phyloP scores from a whole-genome alignment of 148 eudicot species.

The Rhododendron mucronatum region DNA sequence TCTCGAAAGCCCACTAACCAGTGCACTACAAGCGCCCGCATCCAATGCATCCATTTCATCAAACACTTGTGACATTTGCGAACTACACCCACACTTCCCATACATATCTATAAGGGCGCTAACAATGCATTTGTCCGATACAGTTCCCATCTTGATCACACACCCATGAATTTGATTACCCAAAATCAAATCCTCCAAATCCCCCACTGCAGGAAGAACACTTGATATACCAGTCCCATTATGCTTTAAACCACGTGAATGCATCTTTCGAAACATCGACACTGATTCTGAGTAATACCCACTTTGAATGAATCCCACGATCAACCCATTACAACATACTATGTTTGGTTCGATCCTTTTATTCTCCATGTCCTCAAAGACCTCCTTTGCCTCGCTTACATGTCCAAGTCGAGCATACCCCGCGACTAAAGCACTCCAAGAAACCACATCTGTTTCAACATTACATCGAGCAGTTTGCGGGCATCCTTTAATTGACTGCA shows the following conservation, averaged over 20 bases:
- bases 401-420: conserved; percentile 79
- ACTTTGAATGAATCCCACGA: conserved; percentile 61
- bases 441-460: conserved; percentile 57
- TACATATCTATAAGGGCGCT: conserved; percentile 57
- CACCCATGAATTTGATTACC: conserved; percentile 51
- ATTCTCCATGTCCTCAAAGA: conserved; percentile 45
- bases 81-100: conserved; percentile 42
- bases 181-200: conserved; percentile 27
- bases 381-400: conserved; percentile 40
- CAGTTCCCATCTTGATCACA: conserved; percentile 44
- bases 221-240: conserved; percentile 55
- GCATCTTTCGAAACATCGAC: conserved; percentile 38
- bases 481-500: conserved; percentile 43
- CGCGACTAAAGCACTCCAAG: conserved; percentile 70
- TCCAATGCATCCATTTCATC: conserved; percentile 40
- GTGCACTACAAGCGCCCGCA: conserved; percentile 49
- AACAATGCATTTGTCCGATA: conserved; percentile 40
- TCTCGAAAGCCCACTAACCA: conserved; percentile 52
- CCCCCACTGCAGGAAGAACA: conserved; percentile 53
- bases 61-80: conserved; percentile 47
- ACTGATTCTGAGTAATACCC: conserved; percentile 40
- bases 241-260: conserved; percentile 35
- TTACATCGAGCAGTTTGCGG: conserved; percentile 52
- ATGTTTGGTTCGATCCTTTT: conserved; percentile 50
- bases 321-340: conserved; percentile 66